These are phyloP conservation scores for Nicotiana otophora DNA, from an alignment of 257 asterid genomes.

Conservation along the genomic window DNA sequence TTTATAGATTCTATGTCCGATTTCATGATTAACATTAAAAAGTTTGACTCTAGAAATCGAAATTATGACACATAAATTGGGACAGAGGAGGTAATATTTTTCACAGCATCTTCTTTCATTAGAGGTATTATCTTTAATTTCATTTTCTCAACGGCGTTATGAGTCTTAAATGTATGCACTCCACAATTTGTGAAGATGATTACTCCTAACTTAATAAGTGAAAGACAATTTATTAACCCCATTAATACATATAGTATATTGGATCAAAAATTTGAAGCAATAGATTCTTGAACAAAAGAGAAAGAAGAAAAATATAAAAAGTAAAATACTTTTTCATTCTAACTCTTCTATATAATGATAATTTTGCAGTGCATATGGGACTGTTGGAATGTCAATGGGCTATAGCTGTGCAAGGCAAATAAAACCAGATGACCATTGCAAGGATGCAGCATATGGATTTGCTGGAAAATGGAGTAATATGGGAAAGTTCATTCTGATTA, in stretches of 20 bases:
- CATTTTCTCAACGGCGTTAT: too few species aligned
- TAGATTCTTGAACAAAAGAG: neutral
- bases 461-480: slow-evolving; percentile 46
- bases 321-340: neutral
- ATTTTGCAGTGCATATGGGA: slow-evolving; percentile 46
- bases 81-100: too few species aligned
- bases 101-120: too few species aligned
- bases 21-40: too few species aligned
- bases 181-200: neutral
- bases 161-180: neutral
- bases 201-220: neutral
- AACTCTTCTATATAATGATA: neutral
- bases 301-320: neutral
- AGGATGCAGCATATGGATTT: slow-evolving; percentile 36
- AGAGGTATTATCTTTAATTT: too few species aligned
- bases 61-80: too few species aligned
- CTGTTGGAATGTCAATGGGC: slow-evolving; percentile 51
- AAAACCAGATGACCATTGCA: slow-evolving; percentile 17
- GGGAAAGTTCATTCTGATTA: slow-evolving; percentile 40
- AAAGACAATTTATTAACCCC: neutral
- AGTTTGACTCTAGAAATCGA: too few species aligned
- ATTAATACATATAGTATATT: too few species aligned
- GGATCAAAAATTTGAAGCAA: too few species aligned
- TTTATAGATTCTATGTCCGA: too few species aligned
- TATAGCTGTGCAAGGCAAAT: slow-evolving; percentile 44